Evolutionary conservation across 306 rosid genomes (phyloP).

Genomic region (Ziziphus jujuba): DNA sequence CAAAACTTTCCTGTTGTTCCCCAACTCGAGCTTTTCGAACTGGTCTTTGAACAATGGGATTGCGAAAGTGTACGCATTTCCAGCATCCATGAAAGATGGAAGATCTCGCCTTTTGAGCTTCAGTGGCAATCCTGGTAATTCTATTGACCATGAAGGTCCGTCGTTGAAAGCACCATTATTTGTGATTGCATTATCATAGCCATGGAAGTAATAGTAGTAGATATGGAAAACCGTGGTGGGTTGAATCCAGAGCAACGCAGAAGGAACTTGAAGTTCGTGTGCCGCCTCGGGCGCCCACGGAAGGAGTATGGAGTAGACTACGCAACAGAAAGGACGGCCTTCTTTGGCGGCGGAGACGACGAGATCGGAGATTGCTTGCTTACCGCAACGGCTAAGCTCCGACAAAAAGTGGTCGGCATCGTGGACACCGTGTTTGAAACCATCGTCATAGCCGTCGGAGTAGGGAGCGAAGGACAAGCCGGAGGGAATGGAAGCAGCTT

Average conservation of each 20-base stretch:
- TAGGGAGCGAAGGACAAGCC: conserved; percentile 23
- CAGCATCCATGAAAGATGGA: conserved; percentile 30
- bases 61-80: neutral
- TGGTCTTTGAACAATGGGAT: conserved; percentile 12
- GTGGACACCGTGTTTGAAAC: neutral
- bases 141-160: neutral
- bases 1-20: conserved; percentile 14
- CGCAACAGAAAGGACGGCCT: conserved; percentile 25
- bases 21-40: neutral
- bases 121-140: conserved; percentile 30
- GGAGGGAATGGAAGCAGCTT: neutral
- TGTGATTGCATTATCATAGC: conserved; percentile 13
- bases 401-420: neutral
- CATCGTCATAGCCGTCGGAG: conserved; percentile 42
- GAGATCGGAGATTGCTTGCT: conserved; percentile 20
- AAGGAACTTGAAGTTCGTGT: conserved; percentile 12
- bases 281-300: conserved; percentile 39
- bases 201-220: conserved; percentile 35
- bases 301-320: conserved; percentile 26
- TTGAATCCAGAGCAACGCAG: conserved; percentile 39
- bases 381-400: conserved; percentile 17
- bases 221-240: conserved; percentile 38
- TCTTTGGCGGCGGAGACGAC: neutral
- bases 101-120: conserved; percentile 21
- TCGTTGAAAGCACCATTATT: too few relatives aligned